These are phyloP conservation scores for Litchi chinensis DNA, from an alignment of 345 rosid genomes.

Conservation along the genomic window DNA sequence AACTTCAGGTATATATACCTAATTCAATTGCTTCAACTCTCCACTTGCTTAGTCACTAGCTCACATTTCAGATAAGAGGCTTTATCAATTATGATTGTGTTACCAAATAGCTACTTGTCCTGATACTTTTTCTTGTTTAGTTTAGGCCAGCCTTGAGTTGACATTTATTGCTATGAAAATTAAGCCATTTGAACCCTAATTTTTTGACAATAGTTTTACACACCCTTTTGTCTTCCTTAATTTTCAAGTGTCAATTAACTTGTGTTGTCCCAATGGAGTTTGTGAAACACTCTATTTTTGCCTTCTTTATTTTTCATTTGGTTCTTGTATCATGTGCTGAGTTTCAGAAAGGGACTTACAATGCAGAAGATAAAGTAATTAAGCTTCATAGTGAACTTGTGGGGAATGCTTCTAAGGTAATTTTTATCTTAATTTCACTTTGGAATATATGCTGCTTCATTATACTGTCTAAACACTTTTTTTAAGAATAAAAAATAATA, in stretches of 20 bases:
- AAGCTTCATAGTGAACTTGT: conserved; percentile 65
- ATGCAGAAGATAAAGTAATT: conserved; percentile 46
- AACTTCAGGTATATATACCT: conserved; percentile 50
- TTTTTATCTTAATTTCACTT: background rate
- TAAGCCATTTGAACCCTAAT: background rate
- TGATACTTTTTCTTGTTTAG: background rate
- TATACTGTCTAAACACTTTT: background rate
- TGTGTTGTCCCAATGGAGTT: background rate
- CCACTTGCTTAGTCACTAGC: background rate
- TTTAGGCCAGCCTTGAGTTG: too few species aligned
- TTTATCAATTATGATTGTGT: background rate
- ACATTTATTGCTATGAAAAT: background rate
- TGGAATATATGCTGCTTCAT: background rate
- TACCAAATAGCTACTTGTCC: background rate
- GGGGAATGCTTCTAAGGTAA: conserved; percentile 80
- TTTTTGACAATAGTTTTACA: background rate
- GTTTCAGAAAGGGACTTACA: conserved; percentile 53
- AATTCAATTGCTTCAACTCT: background rate
- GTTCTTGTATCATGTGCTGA: background rate
- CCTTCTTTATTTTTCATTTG: too few species aligned
- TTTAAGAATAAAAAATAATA: too few species aligned
- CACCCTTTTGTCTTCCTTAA: background rate
- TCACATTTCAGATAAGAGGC: too few species aligned
- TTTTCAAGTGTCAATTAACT: background rate
- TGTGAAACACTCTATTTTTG: background rate